Base-by-base conservation (phyloP, 768 basidiomycete species). In the Boletales sp. region DNA sequence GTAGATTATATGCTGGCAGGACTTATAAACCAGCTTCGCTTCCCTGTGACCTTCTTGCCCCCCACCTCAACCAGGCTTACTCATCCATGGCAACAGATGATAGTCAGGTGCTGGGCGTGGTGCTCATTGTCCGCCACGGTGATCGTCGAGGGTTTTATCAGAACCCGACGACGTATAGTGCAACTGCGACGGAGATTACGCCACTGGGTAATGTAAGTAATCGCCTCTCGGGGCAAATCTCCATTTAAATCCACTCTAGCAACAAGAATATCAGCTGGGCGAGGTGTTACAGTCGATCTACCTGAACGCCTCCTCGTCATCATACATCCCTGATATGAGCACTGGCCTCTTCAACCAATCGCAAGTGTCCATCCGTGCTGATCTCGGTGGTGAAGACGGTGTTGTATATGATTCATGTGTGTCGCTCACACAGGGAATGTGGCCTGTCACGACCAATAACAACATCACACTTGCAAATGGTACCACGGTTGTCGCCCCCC, bases 71-170 rank as follows among this genome's bases (percentile, higher is more conserved):
- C 9, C 38, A 37, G n/a, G 11, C 43, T 8, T 11, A n/a, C 41
- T 38, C 2, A 38, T 41, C 13, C 45, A 63, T 63, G 62, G 18
- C 52, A 12, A 54, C 62, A 4, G 38, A 19, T 35, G 46, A 59
- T 44, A 57, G 66, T 49, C 62, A 70, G 49, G 56, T 83, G 25
- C 65, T 84, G 8, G 82, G 83, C 38, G 79, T 77, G 19, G 74
- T 84, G n/a, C 61, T 84, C 36, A 62, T 84, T 44, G 61, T 74
- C 32, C 75, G 83, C 48, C 83, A 84, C 55, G 82, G 82, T 12
- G 83, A 84, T 60, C 79, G 82, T 35, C 67, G 69, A 65, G 83
- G 82, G 0, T 86, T 86, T 59, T 87, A 84, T 63, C 85, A 86
- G 63, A 66, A 72, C 58, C 82, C 83, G 8, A 69, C 64, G 3